Evolutionary conservation across 805 yeast genomes (phyloP), one percentile per base, ranked within the genome.

Genomic region (Ogataea henricii): DNA sequence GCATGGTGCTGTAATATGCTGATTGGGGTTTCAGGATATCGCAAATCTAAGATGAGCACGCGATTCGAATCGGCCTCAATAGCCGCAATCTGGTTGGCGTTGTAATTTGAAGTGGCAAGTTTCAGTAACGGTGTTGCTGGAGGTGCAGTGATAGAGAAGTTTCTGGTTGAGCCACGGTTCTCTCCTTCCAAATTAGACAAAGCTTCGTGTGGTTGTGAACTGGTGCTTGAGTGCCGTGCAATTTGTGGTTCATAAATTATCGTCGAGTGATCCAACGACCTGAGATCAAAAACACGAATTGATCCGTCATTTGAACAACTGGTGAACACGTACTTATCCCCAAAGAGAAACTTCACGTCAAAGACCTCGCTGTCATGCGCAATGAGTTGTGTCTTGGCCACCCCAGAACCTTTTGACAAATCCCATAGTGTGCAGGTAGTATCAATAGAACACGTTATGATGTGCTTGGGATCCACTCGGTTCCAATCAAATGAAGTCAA

Each of bases 361-460:
- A 81, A 89, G 3, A 94, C 99, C 66, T 90, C 97, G 54, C 85
- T 82, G 64, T 94, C 99, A 67, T 94, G 99, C 0, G 99, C 98
- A 54, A 94, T 94, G 40, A 94, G 73, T 68, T 94, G 97, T 1
- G 98, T 92, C 62, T 86, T 87, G 13, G 96, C 96, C 3, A 75
- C 71, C 2, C 79, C 83, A 38, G 73, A 68, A 18, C 83, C 78
- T 35, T 81, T 77, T 20, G 73, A 67, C 26, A 90, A 66, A 67
- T 94, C 98, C 98, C 99, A 94, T 3, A 90, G 82, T 0, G 98
- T 91, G 68, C 99, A 94, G 0, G 99, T 94, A 1, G 99, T 94
- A 68, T 94, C 99, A 9, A 92, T 88, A 17, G 94, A 84, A 52
- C 92, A 81, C 1, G 97, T 89, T 30, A 94, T 85, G 17, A 90